These are phyloP conservation scores for Canna indica DNA, from an alignment of 176 grass and related monocot species.

Conservation along the genomic window DNA sequence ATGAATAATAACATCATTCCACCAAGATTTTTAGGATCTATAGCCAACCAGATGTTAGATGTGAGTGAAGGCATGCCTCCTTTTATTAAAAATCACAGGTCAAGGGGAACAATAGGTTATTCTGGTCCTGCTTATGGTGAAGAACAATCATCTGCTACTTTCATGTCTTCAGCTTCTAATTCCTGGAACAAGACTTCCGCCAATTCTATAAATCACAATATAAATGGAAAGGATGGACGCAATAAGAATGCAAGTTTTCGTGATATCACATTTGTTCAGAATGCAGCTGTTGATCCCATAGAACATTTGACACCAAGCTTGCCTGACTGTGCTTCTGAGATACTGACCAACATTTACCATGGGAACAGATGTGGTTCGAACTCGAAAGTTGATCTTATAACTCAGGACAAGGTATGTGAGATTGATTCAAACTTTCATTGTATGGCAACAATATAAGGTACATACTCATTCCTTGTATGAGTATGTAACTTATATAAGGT, in stretches of 20 bases:
- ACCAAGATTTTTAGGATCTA: conserved; percentile 35
- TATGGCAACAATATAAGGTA: neutral
- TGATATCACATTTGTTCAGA: conserved; percentile 31
- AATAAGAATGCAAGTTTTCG: conserved; percentile 52
- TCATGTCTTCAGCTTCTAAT: conserved; percentile 45
- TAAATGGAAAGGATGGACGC: conserved; percentile 47
- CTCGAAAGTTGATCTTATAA: conserved; percentile 51
- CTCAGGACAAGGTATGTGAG: conserved; percentile 61
- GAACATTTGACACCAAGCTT: conserved; percentile 36
- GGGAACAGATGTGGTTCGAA: conserved; percentile 51
- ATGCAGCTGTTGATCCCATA: conserved; percentile 26
- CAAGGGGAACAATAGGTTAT: conserved; percentile 20
- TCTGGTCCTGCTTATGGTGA: conserved; percentile 22
- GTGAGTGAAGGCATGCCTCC: conserved; percentile 38
- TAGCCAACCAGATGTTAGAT: conserved; percentile 37
- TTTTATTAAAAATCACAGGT: conserved; percentile 29
- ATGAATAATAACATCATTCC: conserved; percentile 43
- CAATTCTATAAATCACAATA: conserved; percentile 42
- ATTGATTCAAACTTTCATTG: conserved; percentile 8
- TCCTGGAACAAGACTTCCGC: conserved; percentile 43
- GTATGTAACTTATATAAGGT: too few species aligned
- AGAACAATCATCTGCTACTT: conserved; percentile 36
- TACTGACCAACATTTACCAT: conserved; percentile 47
- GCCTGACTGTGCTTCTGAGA: conserved; percentile 48
- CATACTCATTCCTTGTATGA: neutral